A percentile compares a stretch with the other conserved stretches of the same genome.
phyloP scores from a whole-genome alignment of 805 yeast genomes.

The Tetrapisispora nanseiensis region DNA sequence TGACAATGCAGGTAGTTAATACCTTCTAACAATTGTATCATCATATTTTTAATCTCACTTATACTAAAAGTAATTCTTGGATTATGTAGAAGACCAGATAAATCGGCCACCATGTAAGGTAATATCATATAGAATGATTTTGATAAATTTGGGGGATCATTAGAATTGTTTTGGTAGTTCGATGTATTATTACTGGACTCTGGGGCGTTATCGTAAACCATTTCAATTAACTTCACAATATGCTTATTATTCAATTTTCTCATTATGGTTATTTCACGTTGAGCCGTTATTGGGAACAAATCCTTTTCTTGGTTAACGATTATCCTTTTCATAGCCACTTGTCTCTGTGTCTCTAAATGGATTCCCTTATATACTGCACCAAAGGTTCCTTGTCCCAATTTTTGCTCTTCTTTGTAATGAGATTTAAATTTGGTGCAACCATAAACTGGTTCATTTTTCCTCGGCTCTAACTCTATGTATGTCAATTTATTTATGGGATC shows the following conservation, averaged over 20 bases:
- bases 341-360: conserved; percentile 36
- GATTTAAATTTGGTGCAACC: conserved; percentile 26
- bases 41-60: conserved; percentile 71
- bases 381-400: conserved; percentile 78
- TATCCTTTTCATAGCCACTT: conserved; percentile 82
- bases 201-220: conserved; percentile 49
- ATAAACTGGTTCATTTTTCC: conserved; percentile 22
- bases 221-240: conserved; percentile 67
- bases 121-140: conserved; percentile 70
- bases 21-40: conserved; percentile 71
- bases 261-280: conserved; percentile 80
- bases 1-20: conserved; percentile 60
- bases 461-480: conserved; percentile 19
- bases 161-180: conserved; percentile 5
- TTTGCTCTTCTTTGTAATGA: conserved; percentile 30
- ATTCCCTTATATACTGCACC: conserved; percentile 81
- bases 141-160: conserved; percentile 6
- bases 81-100: conserved; percentile 82
- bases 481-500: conserved; percentile 21
- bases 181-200: conserved; percentile 9
- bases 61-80: conserved; percentile 51
- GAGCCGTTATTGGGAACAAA: conserved; percentile 88
- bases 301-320: conserved; percentile 40
- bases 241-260: conserved; percentile 61
- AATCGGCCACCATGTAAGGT: conserved; percentile 87